Evolutionary conservation across 306 rosid species (phyloP).

Genomic region (Lathyrus sativus): DNA sequence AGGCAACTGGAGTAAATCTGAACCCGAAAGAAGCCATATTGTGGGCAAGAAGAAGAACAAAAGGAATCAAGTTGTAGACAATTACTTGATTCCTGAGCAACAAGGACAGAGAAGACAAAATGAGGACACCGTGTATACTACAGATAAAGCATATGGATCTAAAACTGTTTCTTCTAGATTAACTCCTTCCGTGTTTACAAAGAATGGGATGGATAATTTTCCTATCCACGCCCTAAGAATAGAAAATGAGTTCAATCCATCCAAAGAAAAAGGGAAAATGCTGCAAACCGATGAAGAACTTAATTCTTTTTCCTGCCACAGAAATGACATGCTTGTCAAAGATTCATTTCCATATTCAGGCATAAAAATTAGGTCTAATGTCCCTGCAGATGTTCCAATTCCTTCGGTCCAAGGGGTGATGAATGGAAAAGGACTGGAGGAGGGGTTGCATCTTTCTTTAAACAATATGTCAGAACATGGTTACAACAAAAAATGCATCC

Average conservation of each 20-base stretch:
- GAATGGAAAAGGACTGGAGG: constrained; percentile 51
- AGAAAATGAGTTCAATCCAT: constrained; percentile 54
- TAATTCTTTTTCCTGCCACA: constrained; percentile 47
- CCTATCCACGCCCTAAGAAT: constrained; percentile 42
- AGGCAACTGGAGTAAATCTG: constrained; percentile 46
- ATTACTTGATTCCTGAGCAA: constrained; percentile 48
- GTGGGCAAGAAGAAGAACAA: constrained; percentile 62
- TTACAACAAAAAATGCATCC: constrained; percentile 54
- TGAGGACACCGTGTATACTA: constrained; percentile 40
- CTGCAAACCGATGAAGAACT: constrained; percentile 46
- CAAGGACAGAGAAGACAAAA: constrained; percentile 46
- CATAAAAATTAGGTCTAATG: constrained; percentile 50
- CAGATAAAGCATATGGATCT: constrained; percentile 39
- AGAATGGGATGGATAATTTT: constrained; percentile 47
- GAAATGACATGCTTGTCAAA: constrained; percentile 44
- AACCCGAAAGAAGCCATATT: constrained; percentile 50
- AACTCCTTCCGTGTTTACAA: constrained; percentile 41
- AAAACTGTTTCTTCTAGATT: constrained; percentile 41
- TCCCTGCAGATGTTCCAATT: constrained; percentile 44
- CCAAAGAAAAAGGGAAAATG: constrained; percentile 66
- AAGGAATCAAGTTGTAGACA: constrained; percentile 48
- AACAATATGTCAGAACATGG: constrained; percentile 50
- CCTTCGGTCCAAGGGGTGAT: constrained; percentile 48
- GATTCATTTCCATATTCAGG: constrained; percentile 46
- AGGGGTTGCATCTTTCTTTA: constrained; percentile 70